phyloP scores from a whole-genome alignment of 2,329 filamentous ascomycete species.

The Epichloe scottii region DNA sequence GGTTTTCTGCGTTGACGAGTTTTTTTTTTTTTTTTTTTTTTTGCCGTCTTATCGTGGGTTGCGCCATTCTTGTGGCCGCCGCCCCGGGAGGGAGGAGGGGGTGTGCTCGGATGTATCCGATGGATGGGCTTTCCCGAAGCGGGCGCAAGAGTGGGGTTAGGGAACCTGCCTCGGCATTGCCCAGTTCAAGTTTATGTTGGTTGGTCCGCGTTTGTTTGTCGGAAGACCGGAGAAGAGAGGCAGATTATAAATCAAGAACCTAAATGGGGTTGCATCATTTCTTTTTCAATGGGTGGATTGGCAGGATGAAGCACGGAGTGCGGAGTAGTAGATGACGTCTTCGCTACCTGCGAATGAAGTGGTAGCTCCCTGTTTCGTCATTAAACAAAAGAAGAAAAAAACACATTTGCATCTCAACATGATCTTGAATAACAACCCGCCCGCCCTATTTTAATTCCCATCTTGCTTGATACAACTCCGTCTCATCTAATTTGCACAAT shows the following conservation, averaged over 20 bases:
- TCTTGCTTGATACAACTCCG: neutral
- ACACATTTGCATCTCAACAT: neutral
- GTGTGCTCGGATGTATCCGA: too few species aligned
- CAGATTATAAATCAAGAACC: neutral
- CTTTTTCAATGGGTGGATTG: neutral
- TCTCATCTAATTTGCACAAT: conserved; percentile 11
- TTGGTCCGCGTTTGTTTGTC: too few species aligned
- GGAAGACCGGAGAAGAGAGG: neutral
- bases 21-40: neutral
- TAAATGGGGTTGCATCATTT: neutral
- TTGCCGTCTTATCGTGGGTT: too few species aligned
- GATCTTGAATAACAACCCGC: neutral
- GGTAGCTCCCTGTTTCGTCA: neutral
- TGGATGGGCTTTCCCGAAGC: too few species aligned
- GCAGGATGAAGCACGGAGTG: too few species aligned
- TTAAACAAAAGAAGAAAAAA: too few species aligned
- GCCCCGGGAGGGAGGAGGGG: too few species aligned
- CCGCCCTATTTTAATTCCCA: neutral
- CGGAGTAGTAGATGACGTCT: neutral
- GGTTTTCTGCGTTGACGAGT: neutral
- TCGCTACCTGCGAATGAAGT: neutral
- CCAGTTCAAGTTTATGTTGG: too few species aligned
- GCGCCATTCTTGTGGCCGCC: too few species aligned
- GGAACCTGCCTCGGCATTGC: too few species aligned
- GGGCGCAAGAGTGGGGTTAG: too few species aligned